Conservation (phyloP, 2,329 filamentous ascomycete species). For the Myriosclerotinia scirpicola region DNA sequence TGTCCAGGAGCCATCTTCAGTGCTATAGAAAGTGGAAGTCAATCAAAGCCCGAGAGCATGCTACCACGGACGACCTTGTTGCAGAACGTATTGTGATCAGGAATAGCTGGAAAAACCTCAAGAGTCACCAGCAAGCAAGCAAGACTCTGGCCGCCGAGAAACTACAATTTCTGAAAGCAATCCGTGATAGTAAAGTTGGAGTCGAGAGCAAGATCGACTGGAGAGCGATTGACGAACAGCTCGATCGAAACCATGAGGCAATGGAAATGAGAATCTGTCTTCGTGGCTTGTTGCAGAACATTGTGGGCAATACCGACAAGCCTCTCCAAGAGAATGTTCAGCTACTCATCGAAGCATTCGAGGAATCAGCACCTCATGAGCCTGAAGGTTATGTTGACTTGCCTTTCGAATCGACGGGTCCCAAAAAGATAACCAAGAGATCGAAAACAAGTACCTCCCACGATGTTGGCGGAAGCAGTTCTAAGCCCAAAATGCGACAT, state of each 20-base stretch:
- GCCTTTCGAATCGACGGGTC: slow-evolving; percentile 16
- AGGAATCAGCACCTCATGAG: slow-evolving; percentile 32
- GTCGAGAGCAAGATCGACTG: slow-evolving; percentile 53
- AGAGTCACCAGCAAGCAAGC: slow-evolving; percentile 46
- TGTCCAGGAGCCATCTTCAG: slow-evolving; percentile 63
- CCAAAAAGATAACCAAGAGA: not conserved
- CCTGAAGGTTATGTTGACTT: slow-evolving; percentile 26
- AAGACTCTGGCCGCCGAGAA: slow-evolving; percentile 49
- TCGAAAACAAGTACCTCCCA: not conserved
- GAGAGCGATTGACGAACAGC: slow-evolving; percentile 47
- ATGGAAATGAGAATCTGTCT: slow-evolving; percentile 38
- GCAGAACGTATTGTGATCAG: slow-evolving; percentile 33
- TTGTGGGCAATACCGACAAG: slow-evolving; percentile 37
- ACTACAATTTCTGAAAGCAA: slow-evolving; percentile 46
- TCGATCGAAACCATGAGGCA: slow-evolving; percentile 43
- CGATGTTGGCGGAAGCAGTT: slow-evolving; percentile 1
- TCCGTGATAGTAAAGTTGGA: slow-evolving; percentile 45
- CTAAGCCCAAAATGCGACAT: slow-evolving; percentile 19
- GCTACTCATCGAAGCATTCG: slow-evolving; percentile 34
- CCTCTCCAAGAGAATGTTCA: slow-evolving; percentile 36
- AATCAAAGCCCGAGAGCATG: slow-evolving; percentile 42
- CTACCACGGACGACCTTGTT: slow-evolving; percentile 29
- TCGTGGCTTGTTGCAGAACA: slow-evolving; percentile 33
- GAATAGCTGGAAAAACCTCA: slow-evolving; percentile 46
- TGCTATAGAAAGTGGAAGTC: slow-evolving; percentile 67